These are phyloP conservation scores for Arthrinium puccinioides DNA, from an alignment of 2,329 filamentous ascomycete genomes.

Conservation along the genomic window DNA sequence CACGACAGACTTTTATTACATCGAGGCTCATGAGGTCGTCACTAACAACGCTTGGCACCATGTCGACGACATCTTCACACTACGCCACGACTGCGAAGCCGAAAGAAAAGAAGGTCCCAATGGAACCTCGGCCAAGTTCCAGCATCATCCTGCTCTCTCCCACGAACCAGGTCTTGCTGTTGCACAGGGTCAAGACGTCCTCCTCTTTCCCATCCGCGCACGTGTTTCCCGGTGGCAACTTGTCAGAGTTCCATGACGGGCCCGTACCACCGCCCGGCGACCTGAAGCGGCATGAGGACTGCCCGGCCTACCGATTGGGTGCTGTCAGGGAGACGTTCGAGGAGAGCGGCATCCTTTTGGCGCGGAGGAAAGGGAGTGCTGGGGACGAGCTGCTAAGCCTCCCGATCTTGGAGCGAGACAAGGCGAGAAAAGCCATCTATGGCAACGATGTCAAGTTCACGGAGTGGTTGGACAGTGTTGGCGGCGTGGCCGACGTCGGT, in stretches of 20 bases:
- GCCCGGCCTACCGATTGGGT: slow-evolving; percentile 66
- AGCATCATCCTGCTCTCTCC: slow-evolving; percentile 83
- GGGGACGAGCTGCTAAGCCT: slow-evolving; percentile 51
- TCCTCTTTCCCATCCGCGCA: slow-evolving; percentile 84
- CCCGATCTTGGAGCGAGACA: slow-evolving; percentile 50
- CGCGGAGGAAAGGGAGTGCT: slow-evolving; percentile 29
- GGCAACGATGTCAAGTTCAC: slow-evolving; percentile 55
- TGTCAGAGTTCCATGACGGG: slow-evolving; percentile 73
- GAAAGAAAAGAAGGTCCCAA: slow-evolving; percentile 24
- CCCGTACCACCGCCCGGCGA: slow-evolving; percentile 36
- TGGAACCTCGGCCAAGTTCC: slow-evolving; percentile 29
- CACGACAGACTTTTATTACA: too few species aligned
- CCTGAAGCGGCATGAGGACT: slow-evolving; percentile 59
- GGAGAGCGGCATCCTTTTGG: slow-evolving; percentile 83
- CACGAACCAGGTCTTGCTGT: slow-evolving; percentile 76
- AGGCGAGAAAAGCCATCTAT: slow-evolving; percentile 64
- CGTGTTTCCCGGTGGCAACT: slow-evolving; percentile 88
- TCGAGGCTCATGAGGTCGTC: too few species aligned
- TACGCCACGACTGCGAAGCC: slow-evolving; percentile 1
- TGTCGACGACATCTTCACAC: not conserved
- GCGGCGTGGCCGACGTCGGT: slow-evolving; percentile 60
- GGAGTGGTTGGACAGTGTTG: slow-evolving; percentile 53
- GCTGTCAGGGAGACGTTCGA: slow-evolving; percentile 92
- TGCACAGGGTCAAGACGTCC: slow-evolving; percentile 78
- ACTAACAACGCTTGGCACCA: too few species aligned